Conservation (phyloP, 2,329 filamentous ascomycete species). For the Cladorrhinum sp. region DNA sequence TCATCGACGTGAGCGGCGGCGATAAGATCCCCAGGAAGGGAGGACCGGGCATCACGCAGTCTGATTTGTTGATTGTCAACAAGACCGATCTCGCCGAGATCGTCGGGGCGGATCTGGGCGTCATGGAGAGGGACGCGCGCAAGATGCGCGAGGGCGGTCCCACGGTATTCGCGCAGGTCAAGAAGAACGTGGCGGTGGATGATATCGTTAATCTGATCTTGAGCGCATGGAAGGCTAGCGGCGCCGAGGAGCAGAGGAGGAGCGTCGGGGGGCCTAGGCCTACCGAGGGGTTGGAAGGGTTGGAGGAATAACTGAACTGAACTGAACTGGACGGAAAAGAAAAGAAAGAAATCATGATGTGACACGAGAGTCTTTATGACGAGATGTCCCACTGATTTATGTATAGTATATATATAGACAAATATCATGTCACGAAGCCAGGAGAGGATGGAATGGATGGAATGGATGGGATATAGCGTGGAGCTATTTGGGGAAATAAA, state of each 20-base stretch:
- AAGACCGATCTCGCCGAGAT: constrained; percentile 93
- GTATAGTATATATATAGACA: background rate
- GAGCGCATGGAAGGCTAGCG: constrained; percentile 89
- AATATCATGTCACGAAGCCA: background rate
- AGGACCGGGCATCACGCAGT: constrained; percentile 94
- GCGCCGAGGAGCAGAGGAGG: constrained; percentile 63
- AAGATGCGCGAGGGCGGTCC: constrained; percentile 96
- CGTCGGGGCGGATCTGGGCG: constrained; percentile 81
- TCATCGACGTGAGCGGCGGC: constrained; percentile 93
- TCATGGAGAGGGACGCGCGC: constrained; percentile 92
- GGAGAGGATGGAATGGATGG: too few species aligned
- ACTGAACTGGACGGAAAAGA: too few species aligned
- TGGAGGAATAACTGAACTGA: constrained; percentile 27
- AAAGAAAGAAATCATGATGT: too few species aligned
- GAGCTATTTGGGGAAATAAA: background rate
- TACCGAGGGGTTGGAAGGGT: constrained; percentile 52
- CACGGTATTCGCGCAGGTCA: constrained; percentile 96
- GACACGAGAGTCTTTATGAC: too few species aligned
- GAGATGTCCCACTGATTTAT: too few species aligned
- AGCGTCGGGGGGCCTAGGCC: constrained; percentile 55
- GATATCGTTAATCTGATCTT: constrained; percentile 85
- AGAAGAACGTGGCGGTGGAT: constrained; percentile 79
- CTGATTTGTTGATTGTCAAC: constrained; percentile 89
- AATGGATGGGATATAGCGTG: background rate
- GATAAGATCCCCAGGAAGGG: constrained; percentile 97